Evolutionary conservation across 352 stramenopile genomes (phyloP), one percentile per base, ranked within the genome.

Genomic region (Phytophthora aleatoria): DNA sequence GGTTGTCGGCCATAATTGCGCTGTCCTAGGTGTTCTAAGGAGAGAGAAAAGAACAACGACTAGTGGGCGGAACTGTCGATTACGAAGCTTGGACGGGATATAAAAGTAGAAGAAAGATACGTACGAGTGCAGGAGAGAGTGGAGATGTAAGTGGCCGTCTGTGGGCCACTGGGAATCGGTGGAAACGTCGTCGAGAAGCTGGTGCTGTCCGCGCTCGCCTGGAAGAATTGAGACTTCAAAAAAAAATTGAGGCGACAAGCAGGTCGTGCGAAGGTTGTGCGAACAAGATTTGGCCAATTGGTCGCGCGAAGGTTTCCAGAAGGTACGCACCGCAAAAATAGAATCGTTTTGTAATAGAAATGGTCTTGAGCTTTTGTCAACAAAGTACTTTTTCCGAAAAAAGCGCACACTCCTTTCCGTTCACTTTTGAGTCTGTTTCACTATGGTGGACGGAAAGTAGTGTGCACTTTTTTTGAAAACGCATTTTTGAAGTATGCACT

Each of bases 1-100:
- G 59, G 50, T 95, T 85, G 66, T 95, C 86, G 51, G 81, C 81
- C 83, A 92, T 92, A 20, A 30, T 67, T 61, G n/a, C 16, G 48
- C 6, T 26, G 39, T 26, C 15, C 15, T 43, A 20, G 12, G 36
- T 20, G 15, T 27, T 16, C 47, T 39, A 31, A 36, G 15, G 12
- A 39, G 31, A 31, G 38, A 49, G 38, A 50, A 28, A 68, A 54
- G 12, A 20, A 8, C 36, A 38, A 41, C 4, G 5, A 15, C 28
- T 9, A 53, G 13, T n/a, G 47, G 12, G n/a, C 24, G 38, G 35
- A 48, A 27, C 2, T 12, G 10, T 5, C 10, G 20, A 39, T 51
- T 71, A 31, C 10, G 7, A 12, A 31, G 15, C 24, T 43, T 61
- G 3, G 56, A 41, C 15, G 12, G 8, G 9, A 5, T 13, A 3